Conservation (phyloP, 176 grass and related monocot genomes). For the Triticum timopheevii region DNA sequence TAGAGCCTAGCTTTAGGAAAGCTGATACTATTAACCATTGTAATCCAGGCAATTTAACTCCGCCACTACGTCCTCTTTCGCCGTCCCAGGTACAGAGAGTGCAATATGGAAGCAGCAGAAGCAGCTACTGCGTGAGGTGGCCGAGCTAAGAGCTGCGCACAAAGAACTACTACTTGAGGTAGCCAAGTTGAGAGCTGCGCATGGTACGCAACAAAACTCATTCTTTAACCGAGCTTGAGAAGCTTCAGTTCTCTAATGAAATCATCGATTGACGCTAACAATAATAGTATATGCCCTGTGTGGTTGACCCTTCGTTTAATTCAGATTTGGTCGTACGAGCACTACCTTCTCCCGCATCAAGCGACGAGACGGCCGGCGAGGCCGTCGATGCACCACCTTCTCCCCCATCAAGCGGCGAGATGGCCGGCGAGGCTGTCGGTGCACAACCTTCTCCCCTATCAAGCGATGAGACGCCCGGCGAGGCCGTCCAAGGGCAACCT, state of each 20-base stretch:
- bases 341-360: neutral
- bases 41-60: neutral
- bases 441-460: neutral
- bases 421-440: neutral
- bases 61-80: neutral
- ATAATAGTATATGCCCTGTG: neutral
- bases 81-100: slow-evolving; percentile 26
- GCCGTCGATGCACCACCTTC: no score
- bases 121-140: neutral
- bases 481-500: neutral
- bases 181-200: neutral
- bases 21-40: neutral
- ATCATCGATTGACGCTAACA: slow-evolving; percentile 11
- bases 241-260: neutral
- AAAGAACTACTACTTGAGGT: neutral
- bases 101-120: neutral
- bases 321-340: slow-evolving; percentile 1
- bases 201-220: neutral
- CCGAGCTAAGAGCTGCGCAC: neutral
- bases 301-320: neutral
- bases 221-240: neutral
- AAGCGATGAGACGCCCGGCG: neutral
- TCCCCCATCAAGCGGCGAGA: no score
- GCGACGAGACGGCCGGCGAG: neutral
- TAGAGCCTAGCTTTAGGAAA: neutral